Evolutionary conservation across 2,329 filamentous ascomycete species (phyloP), one percentile per base, ranked within the genome.

Genomic region (Fusarium piperis): DNA sequence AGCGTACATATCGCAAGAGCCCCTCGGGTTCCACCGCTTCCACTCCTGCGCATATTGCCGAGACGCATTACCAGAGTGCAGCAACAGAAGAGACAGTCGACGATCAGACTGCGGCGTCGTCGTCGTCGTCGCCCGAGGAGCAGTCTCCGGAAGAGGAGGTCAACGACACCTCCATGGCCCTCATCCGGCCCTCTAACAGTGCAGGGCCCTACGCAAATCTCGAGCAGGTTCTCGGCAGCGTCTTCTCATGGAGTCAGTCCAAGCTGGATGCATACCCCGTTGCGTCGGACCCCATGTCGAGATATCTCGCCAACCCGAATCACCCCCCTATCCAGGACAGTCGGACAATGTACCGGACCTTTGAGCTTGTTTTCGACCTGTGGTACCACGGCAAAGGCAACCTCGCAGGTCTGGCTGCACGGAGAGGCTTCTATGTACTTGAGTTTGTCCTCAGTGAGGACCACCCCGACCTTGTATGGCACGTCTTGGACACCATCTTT

Each of bases 311-410:
- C 7, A 77, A 75, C 32, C 80, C 80, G 13, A 79, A 79, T 32
- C 76, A 75, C 11, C 80, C 80, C 11, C 80, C 78, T 26, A 80
- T 81, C 12, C 79, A 81, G 61, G 80, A 82, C 60, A 82, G 80
- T 56, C 80, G 80, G 33, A 82, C 80, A 52, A 82, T 82, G 80
- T 82, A 81, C 59, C 78, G 80, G 57, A 82, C 79, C 1, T 82
- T 82, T 59, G 80, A 82, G 64, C 74, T 82, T 16, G 79, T 79
- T 23, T 82, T 81, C 52, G 80, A 81, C 62, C 72, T 82, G 12
- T 82, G 79, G 79, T 76, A 72, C 26, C 74, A 78, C n/a, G 80
- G 80, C 3, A 78, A 78, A 52, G 80, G 80, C 6, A 74, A 78
- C 30, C 68, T 82, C 6, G 80, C 80, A 10, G 80, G 80, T 13